These are phyloP conservation scores for Neohortaea acidophila DNA, from an alignment of 495 filamentous ascomycete genomes.

Conservation along the genomic window DNA sequence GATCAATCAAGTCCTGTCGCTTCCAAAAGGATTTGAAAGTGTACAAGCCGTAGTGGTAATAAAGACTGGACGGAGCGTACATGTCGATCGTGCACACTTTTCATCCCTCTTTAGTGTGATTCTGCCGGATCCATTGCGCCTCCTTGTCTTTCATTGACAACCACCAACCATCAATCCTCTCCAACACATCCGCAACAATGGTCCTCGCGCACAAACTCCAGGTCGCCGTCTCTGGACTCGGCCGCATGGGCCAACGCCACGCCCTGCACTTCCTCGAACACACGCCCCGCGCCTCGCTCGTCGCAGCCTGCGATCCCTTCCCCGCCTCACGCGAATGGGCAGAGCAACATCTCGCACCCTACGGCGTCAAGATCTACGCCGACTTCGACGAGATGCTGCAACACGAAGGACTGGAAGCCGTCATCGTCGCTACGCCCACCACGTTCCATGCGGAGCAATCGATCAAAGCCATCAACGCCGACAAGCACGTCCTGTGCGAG, in stretches of 20 bases:
- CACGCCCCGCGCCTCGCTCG: slow-evolving; percentile 26
- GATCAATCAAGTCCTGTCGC: too few relatives aligned
- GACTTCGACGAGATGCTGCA: slow-evolving; percentile 30
- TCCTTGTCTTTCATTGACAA: too few relatives aligned
- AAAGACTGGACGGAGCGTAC: too few relatives aligned
- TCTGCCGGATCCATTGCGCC: too few relatives aligned
- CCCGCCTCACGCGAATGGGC: slow-evolving; percentile 24
- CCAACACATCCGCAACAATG: not conserved
- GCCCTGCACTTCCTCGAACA: slow-evolving; percentile 25
- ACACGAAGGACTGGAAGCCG: slow-evolving; percentile 27
- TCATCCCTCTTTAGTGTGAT: too few relatives aligned
- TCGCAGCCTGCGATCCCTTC: slow-evolving; percentile 26
- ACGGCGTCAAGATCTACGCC: slow-evolving; percentile 24
- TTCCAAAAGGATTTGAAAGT: too few relatives aligned
- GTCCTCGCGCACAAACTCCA: slow-evolving; percentile 19
- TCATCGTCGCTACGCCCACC: slow-evolving; percentile 27
- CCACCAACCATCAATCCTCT: too few relatives aligned
- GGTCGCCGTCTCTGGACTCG: slow-evolving; percentile 28
- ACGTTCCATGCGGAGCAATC: slow-evolving; percentile 29
- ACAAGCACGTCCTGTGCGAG: slow-evolving; percentile 30
- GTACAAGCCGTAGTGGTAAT: too few relatives aligned
- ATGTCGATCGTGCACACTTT: too few relatives aligned
- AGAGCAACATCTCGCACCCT: slow-evolving; percentile 22
- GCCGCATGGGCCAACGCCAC: slow-evolving; percentile 31
- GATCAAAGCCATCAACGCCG: slow-evolving; percentile 24